phyloP scores from a whole-genome alignment of 192 early-diverging fungal genomes.

The Linnemannia elongata region DNA sequence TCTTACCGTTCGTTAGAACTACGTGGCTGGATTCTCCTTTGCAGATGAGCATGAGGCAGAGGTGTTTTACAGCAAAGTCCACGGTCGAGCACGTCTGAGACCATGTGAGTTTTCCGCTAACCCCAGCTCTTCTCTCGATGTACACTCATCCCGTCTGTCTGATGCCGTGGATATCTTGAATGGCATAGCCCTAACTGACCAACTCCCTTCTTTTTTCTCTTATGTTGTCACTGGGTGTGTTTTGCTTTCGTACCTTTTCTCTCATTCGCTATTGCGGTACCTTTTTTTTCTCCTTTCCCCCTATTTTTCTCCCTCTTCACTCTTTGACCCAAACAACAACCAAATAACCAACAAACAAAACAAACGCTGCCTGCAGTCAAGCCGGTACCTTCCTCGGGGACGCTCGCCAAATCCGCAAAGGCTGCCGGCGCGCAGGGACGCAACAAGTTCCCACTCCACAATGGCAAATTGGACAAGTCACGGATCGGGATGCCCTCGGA shows the following conservation, averaged over 20 bases:
- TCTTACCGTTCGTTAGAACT: slow-evolving; percentile 49
- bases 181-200: not conserved
- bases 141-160: not conserved
- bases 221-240: not conserved
- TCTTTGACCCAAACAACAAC: not conserved
- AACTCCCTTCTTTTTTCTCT: not conserved
- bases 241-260: not conserved
- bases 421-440: slow-evolving; percentile 35
- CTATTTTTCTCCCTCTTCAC: not conserved
- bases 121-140: slow-evolving; percentile 23
- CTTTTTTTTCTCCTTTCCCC: not conserved
- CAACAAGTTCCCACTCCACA: slow-evolving; percentile 55
- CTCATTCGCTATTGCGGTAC: not conserved
- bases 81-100: slow-evolving; percentile 56
- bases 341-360: not conserved
- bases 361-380: slow-evolving; percentile 21
- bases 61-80: slow-evolving; percentile 74
- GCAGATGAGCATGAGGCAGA: slow-evolving; percentile 76
- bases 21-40: slow-evolving; percentile 80
- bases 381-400: slow-evolving; percentile 47
- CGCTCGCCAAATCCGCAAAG: slow-evolving; percentile 44
- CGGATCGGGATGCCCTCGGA: slow-evolving; percentile 68
- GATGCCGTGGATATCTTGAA: not conserved
- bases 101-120: slow-evolving; percentile 44
- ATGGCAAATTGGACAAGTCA: slow-evolving; percentile 71